These are phyloP conservation scores for Gossypium gossypioides DNA, from an alignment of 441 rosid genomes.

Conservation along the genomic window DNA sequence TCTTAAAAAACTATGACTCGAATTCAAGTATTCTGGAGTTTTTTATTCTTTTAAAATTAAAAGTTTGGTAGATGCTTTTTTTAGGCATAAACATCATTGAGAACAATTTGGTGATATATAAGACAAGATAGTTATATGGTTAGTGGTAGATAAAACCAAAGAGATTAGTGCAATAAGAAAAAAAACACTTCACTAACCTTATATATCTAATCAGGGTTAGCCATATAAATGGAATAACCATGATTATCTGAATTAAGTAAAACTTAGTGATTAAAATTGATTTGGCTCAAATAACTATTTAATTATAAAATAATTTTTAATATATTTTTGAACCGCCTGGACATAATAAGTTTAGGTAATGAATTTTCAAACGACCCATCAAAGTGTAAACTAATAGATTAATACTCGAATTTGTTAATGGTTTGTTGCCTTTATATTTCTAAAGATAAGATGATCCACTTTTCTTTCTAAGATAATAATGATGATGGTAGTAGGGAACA, in stretches of 20 bases:
- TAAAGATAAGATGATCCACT: not conserved
- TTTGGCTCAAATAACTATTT: too few species aligned
- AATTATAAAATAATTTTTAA: too few species aligned
- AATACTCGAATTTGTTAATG: not conserved
- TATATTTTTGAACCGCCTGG: too few species aligned
- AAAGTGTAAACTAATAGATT: not conserved
- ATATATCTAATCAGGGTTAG: not conserved
- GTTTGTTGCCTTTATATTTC: not conserved
- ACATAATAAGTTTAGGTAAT: too few species aligned
- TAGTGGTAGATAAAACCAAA: not conserved
- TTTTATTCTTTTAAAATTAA: not conserved
- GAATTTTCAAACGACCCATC: too few species aligned
- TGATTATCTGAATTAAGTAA: too few species aligned
- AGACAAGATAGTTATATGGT: slow-evolving; percentile 6
- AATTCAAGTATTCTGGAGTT: not conserved
- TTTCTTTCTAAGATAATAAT: not conserved
- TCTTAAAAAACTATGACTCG: not conserved
- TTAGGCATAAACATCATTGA: not conserved
- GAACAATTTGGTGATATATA: not conserved
- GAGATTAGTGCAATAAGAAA: not conserved
- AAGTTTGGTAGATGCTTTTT: not conserved
- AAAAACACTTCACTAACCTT: not conserved
- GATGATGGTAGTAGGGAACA: not conserved
- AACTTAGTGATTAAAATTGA: too few species aligned
- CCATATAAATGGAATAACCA: not conserved